These are phyloP conservation scores for Vaccinium vitisidaea DNA, from an alignment of 148 eudicot species.

Conservation along the genomic window DNA sequence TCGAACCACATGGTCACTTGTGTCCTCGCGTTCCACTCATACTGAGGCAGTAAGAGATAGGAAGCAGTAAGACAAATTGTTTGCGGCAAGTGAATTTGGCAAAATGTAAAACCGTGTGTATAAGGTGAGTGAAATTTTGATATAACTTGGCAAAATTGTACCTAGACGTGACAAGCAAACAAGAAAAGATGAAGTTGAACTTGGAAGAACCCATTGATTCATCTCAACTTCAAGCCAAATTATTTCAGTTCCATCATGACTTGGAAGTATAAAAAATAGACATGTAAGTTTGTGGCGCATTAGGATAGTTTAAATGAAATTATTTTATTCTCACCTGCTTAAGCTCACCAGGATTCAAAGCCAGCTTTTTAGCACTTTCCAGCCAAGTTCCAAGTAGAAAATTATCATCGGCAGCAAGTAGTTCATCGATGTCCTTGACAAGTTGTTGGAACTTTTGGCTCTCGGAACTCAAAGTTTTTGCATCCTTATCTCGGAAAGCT, in stretches of 20 bases:
- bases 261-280: neutral
- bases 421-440: slow-evolving; percentile 70
- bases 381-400: slow-evolving; percentile 94
- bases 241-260: neutral
- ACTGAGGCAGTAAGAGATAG: slow-evolving; percentile 38
- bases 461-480: slow-evolving; percentile 39
- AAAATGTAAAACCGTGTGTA: neutral
- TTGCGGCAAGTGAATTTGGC: neutral
- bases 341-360: slow-evolving; percentile 56
- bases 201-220: slow-evolving; percentile 10
- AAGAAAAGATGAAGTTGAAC: neutral
- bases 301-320: slow-evolving; percentile 6
- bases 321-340: slow-evolving; percentile 54
- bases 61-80: neutral
- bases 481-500: slow-evolving; percentile 63
- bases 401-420: slow-evolving; percentile 87
- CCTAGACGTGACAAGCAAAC: neutral
- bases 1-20: slow-evolving; percentile 99
- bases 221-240: neutral
- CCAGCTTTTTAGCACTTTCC: slow-evolving; percentile 75
- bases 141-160: neutral
- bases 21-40: slow-evolving; percentile 97
- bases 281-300: neutral
- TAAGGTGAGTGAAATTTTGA: neutral
- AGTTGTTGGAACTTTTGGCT: slow-evolving; percentile 59